phyloP scores from a whole-genome alignment of 176 grass and related monocot species.

The Phragmites australis region DNA sequence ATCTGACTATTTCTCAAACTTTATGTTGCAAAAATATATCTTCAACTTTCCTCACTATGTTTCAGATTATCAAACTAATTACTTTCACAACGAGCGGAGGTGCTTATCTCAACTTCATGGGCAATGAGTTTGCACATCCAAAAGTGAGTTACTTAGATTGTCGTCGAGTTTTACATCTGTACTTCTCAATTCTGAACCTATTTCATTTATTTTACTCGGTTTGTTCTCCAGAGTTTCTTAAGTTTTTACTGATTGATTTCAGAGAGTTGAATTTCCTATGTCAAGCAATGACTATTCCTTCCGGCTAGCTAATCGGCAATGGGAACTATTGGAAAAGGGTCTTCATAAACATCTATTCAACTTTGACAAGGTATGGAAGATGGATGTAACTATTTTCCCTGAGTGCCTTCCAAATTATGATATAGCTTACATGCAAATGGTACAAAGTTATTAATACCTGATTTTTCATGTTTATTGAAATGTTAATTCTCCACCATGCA shows the following conservation, averaged over 20 bases:
- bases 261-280: conserved; percentile 95
- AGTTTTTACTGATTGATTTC: conserved; percentile 33
- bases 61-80: conserved; percentile 91
- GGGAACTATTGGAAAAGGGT: conserved; percentile 74
- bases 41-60: conserved; percentile 29
- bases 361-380: conserved; percentile 83
- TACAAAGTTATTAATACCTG: background rate
- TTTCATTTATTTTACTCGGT: conserved; percentile 15
- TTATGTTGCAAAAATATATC: background rate
- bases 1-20: background rate
- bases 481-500: background rate
- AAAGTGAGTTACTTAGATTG: conserved; percentile 50
- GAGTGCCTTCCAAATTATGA: background rate
- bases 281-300: conserved; percentile 90
- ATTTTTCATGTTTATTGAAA: conserved; percentile 5
- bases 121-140: conserved; percentile 98
- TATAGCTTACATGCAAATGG: conserved; percentile 1
- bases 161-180: conserved; percentile 20
- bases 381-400: conserved; percentile 13
- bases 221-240: conserved; percentile 5
- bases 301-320: conserved; percentile 68
- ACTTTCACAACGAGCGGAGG: conserved; percentile 81
- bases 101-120: conserved; percentile 94
- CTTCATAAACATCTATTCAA: conserved; percentile 66
- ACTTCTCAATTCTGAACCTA: conserved; percentile 6